Evolutionary conservation across 768 basidiomycete genomes (phyloP).

Genomic region (Lactarius deliciosus): DNA sequence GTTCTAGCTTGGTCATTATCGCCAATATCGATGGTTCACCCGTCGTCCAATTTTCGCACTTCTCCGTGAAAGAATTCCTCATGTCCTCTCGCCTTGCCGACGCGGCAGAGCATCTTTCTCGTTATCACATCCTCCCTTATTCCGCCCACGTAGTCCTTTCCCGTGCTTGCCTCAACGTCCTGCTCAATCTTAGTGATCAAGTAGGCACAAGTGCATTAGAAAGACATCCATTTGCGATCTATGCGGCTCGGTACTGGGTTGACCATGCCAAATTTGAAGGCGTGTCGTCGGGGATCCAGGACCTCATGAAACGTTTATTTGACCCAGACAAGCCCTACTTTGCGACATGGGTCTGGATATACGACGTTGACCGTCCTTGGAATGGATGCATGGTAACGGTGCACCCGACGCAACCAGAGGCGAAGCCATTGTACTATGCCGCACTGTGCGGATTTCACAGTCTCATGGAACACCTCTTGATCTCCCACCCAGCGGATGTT

Average conservation of each 20-base stretch:
- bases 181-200: neutral
- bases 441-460: neutral
- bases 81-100: neutral
- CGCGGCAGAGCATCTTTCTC: neutral
- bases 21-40: neutral
- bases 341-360: constrained; percentile 12
- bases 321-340: constrained; percentile 6
- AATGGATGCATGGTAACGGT: neutral
- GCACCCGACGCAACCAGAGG: neutral
- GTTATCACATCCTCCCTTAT: constrained; percentile 5
- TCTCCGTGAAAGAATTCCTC: neutral
- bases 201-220: neutral
- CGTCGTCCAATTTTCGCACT: neutral
- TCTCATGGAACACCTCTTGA: neutral
- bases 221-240: constrained; percentile 2
- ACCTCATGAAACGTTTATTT: neutral
- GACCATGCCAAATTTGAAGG: neutral
- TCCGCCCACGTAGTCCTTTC: neutral
- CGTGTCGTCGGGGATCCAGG: neutral
- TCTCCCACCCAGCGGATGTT: neutral
- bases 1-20: neutral
- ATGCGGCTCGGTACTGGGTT: constrained; percentile 17
- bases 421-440: neutral
- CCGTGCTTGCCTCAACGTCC: neutral
- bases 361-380: neutral